Evolutionary conservation across 2,329 filamentous ascomycete genomes (phyloP).

Genomic region (Coniochaeta ligniaria): DNA sequence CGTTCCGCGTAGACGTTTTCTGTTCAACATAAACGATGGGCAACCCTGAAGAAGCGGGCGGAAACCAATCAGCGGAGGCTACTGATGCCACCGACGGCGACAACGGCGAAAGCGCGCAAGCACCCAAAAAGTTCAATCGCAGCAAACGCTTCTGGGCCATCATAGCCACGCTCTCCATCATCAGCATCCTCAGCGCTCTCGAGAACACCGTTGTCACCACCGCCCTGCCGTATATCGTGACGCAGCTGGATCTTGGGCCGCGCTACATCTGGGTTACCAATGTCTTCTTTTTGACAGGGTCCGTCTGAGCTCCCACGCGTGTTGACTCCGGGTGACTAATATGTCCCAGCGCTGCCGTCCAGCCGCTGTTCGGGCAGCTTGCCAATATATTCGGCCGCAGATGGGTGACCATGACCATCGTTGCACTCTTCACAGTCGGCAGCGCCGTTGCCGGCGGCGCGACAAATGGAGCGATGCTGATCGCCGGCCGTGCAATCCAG

Average conservation of each 20-base stretch:
- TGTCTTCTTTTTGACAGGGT: slow-evolving; percentile 16
- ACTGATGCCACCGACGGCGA: neutral
- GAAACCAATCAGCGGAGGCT: neutral
- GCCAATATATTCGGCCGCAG: slow-evolving; percentile 18
- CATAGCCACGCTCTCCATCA: slow-evolving; percentile 4
- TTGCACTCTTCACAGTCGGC: slow-evolving; percentile 11
- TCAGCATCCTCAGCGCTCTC: slow-evolving; percentile 15
- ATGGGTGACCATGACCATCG: slow-evolving; percentile 9
- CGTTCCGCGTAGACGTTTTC: neutral
- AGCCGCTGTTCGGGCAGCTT: slow-evolving; percentile 16
- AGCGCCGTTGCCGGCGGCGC: slow-evolving; percentile 22
- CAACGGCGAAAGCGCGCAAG: neutral
- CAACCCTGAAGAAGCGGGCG: neutral
- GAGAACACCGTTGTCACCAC: slow-evolving; percentile 22
- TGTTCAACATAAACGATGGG: neutral
- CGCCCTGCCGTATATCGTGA: slow-evolving; percentile 18
- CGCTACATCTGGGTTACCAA: slow-evolving; percentile 19
- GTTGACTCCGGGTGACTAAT: neutral
- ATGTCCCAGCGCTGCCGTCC: slow-evolving; percentile 11
- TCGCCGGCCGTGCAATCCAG: slow-evolving; percentile 26
- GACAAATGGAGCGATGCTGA: slow-evolving; percentile 20
- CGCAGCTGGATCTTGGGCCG: slow-evolving; percentile 11
- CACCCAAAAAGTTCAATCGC: neutral
- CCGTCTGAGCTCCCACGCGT: neutral
- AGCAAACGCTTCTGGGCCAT: slow-evolving; percentile 1